A percentile compares a stretch with the other conserved stretches of the same genome.
Conservation (phyloP, 306 rosid species). For the Trifolium fragiferum region DNA sequence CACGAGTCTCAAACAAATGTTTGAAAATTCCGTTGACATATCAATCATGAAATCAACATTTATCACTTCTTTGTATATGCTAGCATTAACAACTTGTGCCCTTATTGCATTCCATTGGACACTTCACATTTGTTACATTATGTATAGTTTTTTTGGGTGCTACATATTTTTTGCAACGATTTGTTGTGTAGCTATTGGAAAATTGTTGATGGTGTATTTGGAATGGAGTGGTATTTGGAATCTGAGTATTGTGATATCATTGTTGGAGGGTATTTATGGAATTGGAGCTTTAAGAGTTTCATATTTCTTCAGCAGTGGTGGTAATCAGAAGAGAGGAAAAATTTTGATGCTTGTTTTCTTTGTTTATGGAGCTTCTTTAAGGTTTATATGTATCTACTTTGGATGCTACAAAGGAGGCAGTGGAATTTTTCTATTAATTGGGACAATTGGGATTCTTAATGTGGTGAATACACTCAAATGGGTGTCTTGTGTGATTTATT, state of each 20-base stretch:
- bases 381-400: slow-evolving; percentile 48
- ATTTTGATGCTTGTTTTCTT: slow-evolving; percentile 64
- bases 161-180: slow-evolving; percentile 21
- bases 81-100: slow-evolving; percentile 36
- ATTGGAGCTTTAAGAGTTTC: slow-evolving; percentile 30
- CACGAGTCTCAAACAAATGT: slow-evolving; percentile 46
- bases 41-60: slow-evolving; percentile 45
- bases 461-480: slow-evolving; percentile 61
- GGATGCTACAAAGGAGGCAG: slow-evolving; percentile 47
- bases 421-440: slow-evolving; percentile 45
- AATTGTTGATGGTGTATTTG: too few species aligned
- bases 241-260: too few species aligned
- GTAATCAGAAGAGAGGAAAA: slow-evolving; percentile 47
- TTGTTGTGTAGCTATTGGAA: slow-evolving; percentile 27
- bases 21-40: neutral
- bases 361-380: slow-evolving; percentile 47
- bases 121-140: neutral
- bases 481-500: slow-evolving; percentile 58
- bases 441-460: slow-evolving; percentile 37
- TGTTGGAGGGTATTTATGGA: too few species aligned
- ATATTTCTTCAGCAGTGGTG: slow-evolving; percentile 51
- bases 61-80: slow-evolving; percentile 44
- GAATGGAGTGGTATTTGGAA: too few species aligned
- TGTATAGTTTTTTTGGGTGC: neutral
- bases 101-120: slow-evolving; percentile 39